phyloP scores from a whole-genome alignment of 352 stramenopile species.

The Phytophthora multivora region DNA sequence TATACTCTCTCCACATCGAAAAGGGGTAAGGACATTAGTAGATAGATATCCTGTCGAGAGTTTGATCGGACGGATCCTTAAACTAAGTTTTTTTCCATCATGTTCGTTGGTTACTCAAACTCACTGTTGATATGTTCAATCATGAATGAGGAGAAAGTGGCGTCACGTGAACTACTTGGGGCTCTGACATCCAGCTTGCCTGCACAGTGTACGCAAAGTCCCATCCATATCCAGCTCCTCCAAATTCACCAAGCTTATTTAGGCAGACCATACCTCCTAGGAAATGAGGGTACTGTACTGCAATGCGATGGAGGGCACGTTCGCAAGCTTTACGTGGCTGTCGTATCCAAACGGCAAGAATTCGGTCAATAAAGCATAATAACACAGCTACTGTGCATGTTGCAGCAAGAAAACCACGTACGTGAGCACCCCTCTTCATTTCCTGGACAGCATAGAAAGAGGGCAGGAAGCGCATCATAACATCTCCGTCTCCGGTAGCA shows the following conservation, averaged over 20 bases:
- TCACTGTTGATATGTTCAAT: conserved; percentile 6
- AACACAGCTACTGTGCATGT: background rate
- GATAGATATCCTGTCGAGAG: conserved; percentile 42
- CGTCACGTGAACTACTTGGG: conserved; percentile 57
- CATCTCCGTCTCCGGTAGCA: conserved; percentile 88
- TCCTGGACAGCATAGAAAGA: conserved; percentile 84
- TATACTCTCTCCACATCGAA: conserved; percentile 44
- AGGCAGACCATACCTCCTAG: conserved; percentile 83
- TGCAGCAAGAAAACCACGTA: conserved; percentile 32
- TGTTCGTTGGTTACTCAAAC: conserved; percentile 1
- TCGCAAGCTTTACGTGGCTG: conserved; percentile 71
- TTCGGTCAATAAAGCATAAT: conserved; percentile 4
- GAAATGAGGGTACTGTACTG: conserved; percentile 59
- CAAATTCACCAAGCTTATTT: conserved; percentile 73
- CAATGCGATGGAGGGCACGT: conserved; percentile 56
- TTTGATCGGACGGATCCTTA: conserved; percentile 38
- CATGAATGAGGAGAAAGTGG: conserved; percentile 33
- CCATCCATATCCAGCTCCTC: conserved; percentile 77
- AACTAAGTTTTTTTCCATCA: conserved; percentile 37
- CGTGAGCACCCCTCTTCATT: conserved; percentile 75
- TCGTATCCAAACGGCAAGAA: conserved; percentile 5
- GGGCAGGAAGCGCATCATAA: conserved; percentile 93
- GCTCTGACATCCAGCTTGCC: conserved; percentile 55
- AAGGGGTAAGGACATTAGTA: conserved; percentile 50
- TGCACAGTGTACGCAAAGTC: conserved; percentile 76